Base-by-base conservation (phyloP, 2,329 filamentous ascomycete genomes). In the Paramyrothecium sp. region DNA sequence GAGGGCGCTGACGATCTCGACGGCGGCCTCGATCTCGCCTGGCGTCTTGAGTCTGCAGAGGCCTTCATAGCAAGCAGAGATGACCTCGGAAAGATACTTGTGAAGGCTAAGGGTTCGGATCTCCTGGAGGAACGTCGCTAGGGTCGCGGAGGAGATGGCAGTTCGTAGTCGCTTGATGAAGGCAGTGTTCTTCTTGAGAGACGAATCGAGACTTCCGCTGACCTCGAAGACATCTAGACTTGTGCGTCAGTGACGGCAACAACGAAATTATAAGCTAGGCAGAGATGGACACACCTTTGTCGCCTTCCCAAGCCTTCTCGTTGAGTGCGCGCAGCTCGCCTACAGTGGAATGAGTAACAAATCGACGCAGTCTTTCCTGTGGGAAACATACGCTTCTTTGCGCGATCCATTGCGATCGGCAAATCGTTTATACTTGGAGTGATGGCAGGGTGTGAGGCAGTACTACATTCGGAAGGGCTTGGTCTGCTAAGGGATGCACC, bases 91-190 rank as follows among this genome's bases (percentile, higher is more conserved):
- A 17, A 98, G 86, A 75, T 98, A 98, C 73, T 97, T 97, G 81
- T 94, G 91, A 53, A 98, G 83, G 65, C 93, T 97, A 26, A 98
- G 82, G 23, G 91, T 90, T 67, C 90, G 89, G 67, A 97, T 93
- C 71, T 98, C 94, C 71, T 94, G 87, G 51, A 97, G 78, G 75
- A 98, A 96, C 58, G 92, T 95, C 63, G 85, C 81, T 55, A 93
- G 86, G 56, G 90, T 91, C 56, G 92, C 82, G 52, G 91, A 78
- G 61, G 90, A 93, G 61, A 98, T 88, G 59, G 92, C 91, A 58
- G 94, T 97, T 66, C 94, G 91, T 56, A 98, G 82, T 69, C 94
- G 91, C 77, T 97, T 97, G 71, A 98, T 98, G 74, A 98, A 97
- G 63, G 93, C 92, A 3, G 94, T 98, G 69, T 98, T 98, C 81